Conservation (phyloP, 2,329 filamentous ascomycete species). For the Phaeophleospora eucalypticola region DNA sequence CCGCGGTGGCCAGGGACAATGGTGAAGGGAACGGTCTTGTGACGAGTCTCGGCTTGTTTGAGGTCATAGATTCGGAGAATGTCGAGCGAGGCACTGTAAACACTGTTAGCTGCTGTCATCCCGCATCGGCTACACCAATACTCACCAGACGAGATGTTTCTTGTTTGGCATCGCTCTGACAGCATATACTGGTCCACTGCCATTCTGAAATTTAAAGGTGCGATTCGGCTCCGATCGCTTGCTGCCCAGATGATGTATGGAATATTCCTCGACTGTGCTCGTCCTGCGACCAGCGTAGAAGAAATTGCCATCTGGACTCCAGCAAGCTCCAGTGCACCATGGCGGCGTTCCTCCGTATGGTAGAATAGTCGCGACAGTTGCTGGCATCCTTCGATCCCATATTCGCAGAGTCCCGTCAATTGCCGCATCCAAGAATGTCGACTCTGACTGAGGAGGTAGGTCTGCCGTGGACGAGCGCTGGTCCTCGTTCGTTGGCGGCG, state of each 20-base stretch:
- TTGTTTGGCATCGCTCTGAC: constrained; percentile 89
- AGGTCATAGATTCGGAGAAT: constrained; percentile 92
- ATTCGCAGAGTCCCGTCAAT: constrained; percentile 86
- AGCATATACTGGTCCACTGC: constrained; percentile 84
- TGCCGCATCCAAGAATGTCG: constrained; percentile 81
- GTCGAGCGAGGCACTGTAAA: constrained; percentile 74
- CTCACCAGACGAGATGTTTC: constrained; percentile 79
- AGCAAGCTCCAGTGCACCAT: constrained; percentile 97
- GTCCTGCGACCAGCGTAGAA: constrained; percentile 92
- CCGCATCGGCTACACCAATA: constrained; percentile 11
- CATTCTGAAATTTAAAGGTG: constrained; percentile 80
- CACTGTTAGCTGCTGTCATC: background rate
- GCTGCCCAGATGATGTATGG: constrained; percentile 61
- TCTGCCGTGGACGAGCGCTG: constrained; percentile 23
- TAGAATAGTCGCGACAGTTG: constrained; percentile 73
- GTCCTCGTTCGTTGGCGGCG: constrained; percentile 34
- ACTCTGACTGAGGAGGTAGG: constrained; percentile 57
- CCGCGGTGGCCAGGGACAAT: constrained; percentile 89
- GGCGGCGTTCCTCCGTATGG: constrained; percentile 75
- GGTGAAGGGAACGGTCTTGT: constrained; percentile 85
- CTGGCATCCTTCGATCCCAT: constrained; percentile 78
- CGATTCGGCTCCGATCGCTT: constrained; percentile 70
- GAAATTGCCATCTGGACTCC: constrained; percentile 91
- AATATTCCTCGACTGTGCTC: constrained; percentile 90
- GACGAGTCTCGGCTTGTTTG: constrained; percentile 58